Conservation (phyloP, 306 rosid genomes). For the Cicer pinnatifidum region DNA sequence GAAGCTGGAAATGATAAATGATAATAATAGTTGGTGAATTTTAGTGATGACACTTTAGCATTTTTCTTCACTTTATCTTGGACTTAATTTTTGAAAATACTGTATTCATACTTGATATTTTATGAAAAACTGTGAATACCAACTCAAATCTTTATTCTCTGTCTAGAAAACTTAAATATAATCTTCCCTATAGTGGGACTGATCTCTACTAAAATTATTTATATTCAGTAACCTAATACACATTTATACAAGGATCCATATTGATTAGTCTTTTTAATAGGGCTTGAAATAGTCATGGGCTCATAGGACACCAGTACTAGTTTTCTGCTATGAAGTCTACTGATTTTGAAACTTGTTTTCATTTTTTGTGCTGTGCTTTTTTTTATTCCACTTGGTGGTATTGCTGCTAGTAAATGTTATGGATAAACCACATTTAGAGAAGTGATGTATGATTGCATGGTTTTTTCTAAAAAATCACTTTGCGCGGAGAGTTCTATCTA, state of each 20-base stretch:
- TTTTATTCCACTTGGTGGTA: neutral
- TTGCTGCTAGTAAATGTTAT: slow-evolving; percentile 1
- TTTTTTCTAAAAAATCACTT: too few relatives aligned
- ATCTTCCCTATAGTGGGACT: neutral
- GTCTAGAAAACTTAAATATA: neutral
- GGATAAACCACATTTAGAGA: slow-evolving; percentile 19
- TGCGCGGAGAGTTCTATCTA: too few relatives aligned
- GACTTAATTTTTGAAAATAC: neutral
- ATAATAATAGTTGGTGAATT: neutral
- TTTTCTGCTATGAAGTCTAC: neutral
- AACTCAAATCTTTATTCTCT: slow-evolving; percentile 5
- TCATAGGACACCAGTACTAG: slow-evolving; percentile 21
- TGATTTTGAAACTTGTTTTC: slow-evolving; percentile 24
- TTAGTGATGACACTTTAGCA: neutral
- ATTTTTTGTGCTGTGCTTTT: slow-evolving; percentile 22
- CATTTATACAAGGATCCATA: neutral
- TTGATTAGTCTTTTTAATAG: neutral
- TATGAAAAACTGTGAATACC: neutral
- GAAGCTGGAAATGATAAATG: too few relatives aligned
- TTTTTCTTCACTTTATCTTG: slow-evolving; percentile 20
- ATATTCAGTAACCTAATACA: neutral
- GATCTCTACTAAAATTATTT: neutral
- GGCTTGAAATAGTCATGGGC: slow-evolving; percentile 5
- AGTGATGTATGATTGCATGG: neutral
- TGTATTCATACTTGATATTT: too few relatives aligned